These are phyloP conservation scores for Jamesozyma rosinii DNA, from an alignment of 805 yeast species.

Conservation along the genomic window DNA sequence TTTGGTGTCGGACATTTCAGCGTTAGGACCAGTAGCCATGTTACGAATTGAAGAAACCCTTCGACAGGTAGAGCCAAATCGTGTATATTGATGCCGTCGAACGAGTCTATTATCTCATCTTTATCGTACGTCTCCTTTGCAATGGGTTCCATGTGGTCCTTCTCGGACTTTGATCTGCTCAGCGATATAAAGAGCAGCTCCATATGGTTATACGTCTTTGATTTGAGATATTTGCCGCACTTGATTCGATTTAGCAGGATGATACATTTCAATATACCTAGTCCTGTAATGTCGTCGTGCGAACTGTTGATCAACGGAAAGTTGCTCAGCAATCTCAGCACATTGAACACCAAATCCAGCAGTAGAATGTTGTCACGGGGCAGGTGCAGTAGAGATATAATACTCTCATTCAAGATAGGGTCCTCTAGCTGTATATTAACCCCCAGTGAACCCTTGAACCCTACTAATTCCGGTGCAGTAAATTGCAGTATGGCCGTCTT, in stretches of 20 bases:
- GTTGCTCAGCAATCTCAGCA: conserved; percentile 37
- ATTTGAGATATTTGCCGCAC: conserved; percentile 30
- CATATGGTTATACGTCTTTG: conserved; percentile 32
- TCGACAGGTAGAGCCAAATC: conserved; percentile 33
- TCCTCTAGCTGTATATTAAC: conserved; percentile 18
- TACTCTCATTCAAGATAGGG: conserved; percentile 20
- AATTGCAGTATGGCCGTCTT: conserved; percentile 13
- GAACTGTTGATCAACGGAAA: conserved; percentile 41
- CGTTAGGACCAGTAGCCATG: conserved; percentile 40
- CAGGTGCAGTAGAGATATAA: conserved; percentile 31
- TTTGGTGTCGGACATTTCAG: conserved; percentile 33
- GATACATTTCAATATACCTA: conserved; percentile 37
- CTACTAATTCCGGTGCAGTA: conserved; percentile 18
- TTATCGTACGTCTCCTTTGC: conserved; percentile 5
- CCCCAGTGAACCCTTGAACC: conserved; percentile 16
- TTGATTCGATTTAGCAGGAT: conserved; percentile 37
- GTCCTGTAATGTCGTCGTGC: conserved; percentile 29
- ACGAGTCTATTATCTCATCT: conserved; percentile 28
- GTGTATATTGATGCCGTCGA: conserved; percentile 38
- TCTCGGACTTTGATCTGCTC: conserved; percentile 16
- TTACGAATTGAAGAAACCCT: conserved; percentile 37
- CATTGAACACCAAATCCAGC: conserved; percentile 32
- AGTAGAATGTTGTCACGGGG: conserved; percentile 29
- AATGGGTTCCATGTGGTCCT: background rate
- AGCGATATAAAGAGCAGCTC: conserved; percentile 43